Conservation (phyloP, 768 basidiomycete genomes). For the Hydnum rufescens region DNA sequence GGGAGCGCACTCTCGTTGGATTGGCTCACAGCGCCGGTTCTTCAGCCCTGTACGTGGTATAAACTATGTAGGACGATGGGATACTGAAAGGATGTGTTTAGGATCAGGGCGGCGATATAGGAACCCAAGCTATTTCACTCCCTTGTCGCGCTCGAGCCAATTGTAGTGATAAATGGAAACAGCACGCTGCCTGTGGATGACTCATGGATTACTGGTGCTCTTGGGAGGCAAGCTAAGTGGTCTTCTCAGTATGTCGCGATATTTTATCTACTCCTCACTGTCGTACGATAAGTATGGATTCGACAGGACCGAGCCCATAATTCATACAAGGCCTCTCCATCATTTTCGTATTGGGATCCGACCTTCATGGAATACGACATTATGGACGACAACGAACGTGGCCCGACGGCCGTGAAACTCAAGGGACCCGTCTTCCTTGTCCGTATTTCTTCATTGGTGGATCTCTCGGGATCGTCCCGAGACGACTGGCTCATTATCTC, state of each 20-base stretch:
- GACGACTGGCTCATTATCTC: too few species aligned
- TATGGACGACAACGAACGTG: slow-evolving; percentile 21
- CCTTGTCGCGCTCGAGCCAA: slow-evolving; percentile 61
- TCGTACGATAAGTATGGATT: too few species aligned
- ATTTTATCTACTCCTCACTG: too few species aligned
- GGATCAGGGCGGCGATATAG: slow-evolving; percentile 41
- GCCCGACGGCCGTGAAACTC: slow-evolving; percentile 25
- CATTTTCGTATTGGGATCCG: slow-evolving; percentile 56
- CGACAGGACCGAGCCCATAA: slow-evolving; percentile 41
- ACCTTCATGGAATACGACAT: slow-evolving; percentile 43
- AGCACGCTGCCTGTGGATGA: not conserved
- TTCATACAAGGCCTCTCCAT: slow-evolving; percentile 32
- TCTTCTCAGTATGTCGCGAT: too few species aligned
- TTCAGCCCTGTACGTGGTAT: slow-evolving; percentile 54
- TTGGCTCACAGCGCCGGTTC: slow-evolving; percentile 80
- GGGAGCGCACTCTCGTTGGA: slow-evolving; percentile 34
- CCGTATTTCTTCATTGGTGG: too few species aligned
- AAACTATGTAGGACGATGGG: too few species aligned
- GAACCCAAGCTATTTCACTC: slow-evolving; percentile 48
- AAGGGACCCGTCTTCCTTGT: slow-evolving; percentile 48
- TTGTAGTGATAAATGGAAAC: slow-evolving; percentile 25
- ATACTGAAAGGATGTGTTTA: too few species aligned
- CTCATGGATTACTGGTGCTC: slow-evolving; percentile 23
- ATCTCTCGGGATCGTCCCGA: too few species aligned
- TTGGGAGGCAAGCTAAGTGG: slow-evolving; percentile 46